Evolutionary conservation across 2,329 filamentous ascomycete genomes (phyloP).

Genomic region (Aotearoamyces nothofagi): DNA sequence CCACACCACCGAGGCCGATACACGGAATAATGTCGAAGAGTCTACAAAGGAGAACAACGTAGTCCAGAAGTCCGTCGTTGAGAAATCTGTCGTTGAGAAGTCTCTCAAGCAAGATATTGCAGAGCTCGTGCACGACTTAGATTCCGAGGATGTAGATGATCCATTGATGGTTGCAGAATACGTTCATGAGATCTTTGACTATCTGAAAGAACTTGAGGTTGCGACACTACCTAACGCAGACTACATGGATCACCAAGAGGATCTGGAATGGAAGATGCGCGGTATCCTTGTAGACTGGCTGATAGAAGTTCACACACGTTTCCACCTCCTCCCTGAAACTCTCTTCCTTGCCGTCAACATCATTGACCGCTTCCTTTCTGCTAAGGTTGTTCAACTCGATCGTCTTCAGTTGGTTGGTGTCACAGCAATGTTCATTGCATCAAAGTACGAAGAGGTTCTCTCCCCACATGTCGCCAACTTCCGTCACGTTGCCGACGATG

Average conservation of each 20-base stretch:
- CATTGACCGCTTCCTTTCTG: slow-evolving; percentile 91
- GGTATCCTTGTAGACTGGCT: slow-evolving; percentile 97
- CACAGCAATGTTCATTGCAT: slow-evolving; percentile 98
- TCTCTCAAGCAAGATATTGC: slow-evolving; percentile 14
- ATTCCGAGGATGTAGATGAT: slow-evolving; percentile 79
- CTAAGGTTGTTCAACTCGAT: slow-evolving; percentile 90
- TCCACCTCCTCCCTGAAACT: slow-evolving; percentile 89
- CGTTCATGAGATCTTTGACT: slow-evolving; percentile 93
- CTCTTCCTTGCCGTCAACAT: slow-evolving; percentile 96
- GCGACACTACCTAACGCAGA: slow-evolving; percentile 72
- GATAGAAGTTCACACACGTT: slow-evolving; percentile 94
- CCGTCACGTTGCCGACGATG: slow-evolving; percentile 90
- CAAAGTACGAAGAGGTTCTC: slow-evolving; percentile 96
- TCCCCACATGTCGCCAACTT: slow-evolving; percentile 96
- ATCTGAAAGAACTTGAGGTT: slow-evolving; percentile 75
- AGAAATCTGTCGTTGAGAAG: slow-evolving; percentile 10
- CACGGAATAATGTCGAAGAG: slow-evolving; percentile 21
- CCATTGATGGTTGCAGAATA: slow-evolving; percentile 98
- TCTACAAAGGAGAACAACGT: slow-evolving; percentile 23
- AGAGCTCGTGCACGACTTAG: slow-evolving; percentile 47
- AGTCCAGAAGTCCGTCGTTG: slow-evolving; percentile 15
- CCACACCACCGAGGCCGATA: slow-evolving; percentile 36
- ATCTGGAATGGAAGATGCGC: slow-evolving; percentile 97
- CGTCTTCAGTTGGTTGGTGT: slow-evolving; percentile 93
- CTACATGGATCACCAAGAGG: slow-evolving; percentile 90